Evolutionary conservation across 2,329 filamentous ascomycete genomes (phyloP), one percentile per base, ranked within the genome.

Genomic region (Penicillium sp.): DNA sequence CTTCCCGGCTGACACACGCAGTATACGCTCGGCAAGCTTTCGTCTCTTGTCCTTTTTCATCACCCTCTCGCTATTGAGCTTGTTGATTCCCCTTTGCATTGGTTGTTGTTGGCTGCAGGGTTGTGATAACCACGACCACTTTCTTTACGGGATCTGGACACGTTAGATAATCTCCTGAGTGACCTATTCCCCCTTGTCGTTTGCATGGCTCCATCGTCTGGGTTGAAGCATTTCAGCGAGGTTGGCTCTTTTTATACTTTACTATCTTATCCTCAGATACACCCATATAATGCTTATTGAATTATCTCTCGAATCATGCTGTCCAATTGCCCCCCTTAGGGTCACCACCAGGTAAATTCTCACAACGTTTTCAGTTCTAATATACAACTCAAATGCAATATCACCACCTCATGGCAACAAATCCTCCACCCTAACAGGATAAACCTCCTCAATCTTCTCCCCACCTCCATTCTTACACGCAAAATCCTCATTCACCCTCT

Each of bases 401-500:
- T 15, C 20, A 38, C 7, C 10, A 28, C 4, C 28, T 51, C 38
- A 45, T 28, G 17, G 4, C 28, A 55, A 14, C 11, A 58, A 31
- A 66, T 78, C 76, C 55, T 69, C 66, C 61, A 76, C 73, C 4
- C 56, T 57, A 56, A 79, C 71, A 17, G 54, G 63, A 71, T 79
- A 79, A 28, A 80, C 72, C 58, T 69, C 73, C 14, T 79, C 71
- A 59, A 79, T 77, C 59, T 61, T 69, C 61, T 76, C 73, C 25
- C 47, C 63, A n/a, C 49, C 59, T 34, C 60, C 65, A 25, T 62
- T 70, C 49, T 64, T 71, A 67, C 68, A 72, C n/a, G 72, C 68
- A 67, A 69, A 75, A 63, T 75, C 73, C 41, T 51, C 48, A 69
- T 77, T 77, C 15, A 77, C 64, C 55, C 73, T 68, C 25, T 64